Percentiles rank a stretch among this genome's conserved stretches.
Conservation (phyloP, 495 filamentous ascomycete genomes). For the Cairneyella variabilis region DNA sequence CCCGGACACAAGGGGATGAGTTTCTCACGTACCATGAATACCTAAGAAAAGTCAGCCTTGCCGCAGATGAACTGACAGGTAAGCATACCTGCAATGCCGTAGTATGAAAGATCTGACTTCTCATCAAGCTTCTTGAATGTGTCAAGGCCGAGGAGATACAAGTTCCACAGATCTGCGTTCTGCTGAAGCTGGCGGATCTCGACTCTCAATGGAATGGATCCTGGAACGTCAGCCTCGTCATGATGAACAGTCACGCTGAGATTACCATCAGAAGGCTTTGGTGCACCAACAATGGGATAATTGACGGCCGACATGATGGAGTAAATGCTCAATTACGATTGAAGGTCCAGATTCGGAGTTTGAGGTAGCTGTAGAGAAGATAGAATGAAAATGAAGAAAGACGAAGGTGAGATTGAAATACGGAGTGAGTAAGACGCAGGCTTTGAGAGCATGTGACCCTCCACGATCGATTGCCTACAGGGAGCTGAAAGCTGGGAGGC, state of each 20-base stretch:
- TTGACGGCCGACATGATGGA: conserved; percentile 25
- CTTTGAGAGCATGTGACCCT: too few species aligned
- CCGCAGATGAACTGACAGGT: not conserved
- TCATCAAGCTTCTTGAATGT: conserved; percentile 47
- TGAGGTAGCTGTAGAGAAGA: too few species aligned
- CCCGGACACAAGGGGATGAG: too few species aligned
- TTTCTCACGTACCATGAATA: conserved; percentile 52
- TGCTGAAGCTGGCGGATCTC: conserved; percentile 59
- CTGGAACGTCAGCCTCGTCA: conserved; percentile 4
- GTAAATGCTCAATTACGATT: too few species aligned
- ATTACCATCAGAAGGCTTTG: conserved; percentile 20
- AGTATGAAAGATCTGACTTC: conserved; percentile 51
- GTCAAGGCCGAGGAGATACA: conserved; percentile 22
- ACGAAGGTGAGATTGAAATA: too few species aligned
- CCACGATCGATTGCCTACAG: too few species aligned
- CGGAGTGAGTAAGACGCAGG: too few species aligned
- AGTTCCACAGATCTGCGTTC: conserved; percentile 41
- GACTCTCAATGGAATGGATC: conserved; percentile 27
- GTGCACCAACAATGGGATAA: conserved; percentile 16
- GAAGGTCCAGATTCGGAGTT: too few species aligned
- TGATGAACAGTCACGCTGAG: not conserved
- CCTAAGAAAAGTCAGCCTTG: conserved; percentile 31
- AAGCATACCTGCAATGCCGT: conserved; percentile 52
- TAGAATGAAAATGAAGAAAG: too few species aligned
- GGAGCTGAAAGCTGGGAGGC: too few species aligned